phyloP scores from a whole-genome alignment of 768 basidiomycete species.

The Clitopilus passeckerianus region DNA sequence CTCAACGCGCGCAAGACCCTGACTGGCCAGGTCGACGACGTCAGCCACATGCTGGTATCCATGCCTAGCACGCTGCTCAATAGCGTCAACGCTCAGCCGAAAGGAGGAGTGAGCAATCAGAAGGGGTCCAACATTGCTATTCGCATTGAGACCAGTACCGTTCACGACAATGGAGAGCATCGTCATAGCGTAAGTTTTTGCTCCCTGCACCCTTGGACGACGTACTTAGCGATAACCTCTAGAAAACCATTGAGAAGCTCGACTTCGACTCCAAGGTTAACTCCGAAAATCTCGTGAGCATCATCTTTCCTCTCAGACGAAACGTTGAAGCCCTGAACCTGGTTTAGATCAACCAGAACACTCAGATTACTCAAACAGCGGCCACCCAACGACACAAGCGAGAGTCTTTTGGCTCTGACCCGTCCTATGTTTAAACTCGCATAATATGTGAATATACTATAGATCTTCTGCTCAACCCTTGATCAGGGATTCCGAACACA shows the following conservation, averaged over 20 bases:
- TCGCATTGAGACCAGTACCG: background rate
- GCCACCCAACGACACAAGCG: background rate
- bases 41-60: slow-evolving; percentile 26
- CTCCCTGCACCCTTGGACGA: background rate
- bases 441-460: background rate
- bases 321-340: background rate
- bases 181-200: background rate
- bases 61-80: slow-evolving; percentile 21
- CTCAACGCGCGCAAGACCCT: slow-evolving; percentile 41
- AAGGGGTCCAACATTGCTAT: background rate
- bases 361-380: background rate
- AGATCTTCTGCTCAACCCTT: background rate
- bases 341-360: background rate
- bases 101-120: background rate
- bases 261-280: background rate
- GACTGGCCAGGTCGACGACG: slow-evolving; percentile 20
- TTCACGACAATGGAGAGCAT: background rate
- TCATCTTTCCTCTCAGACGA: background rate
- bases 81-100: background rate
- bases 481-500: background rate
- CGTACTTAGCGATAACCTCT: background rate
- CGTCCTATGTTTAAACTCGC: background rate
- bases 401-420: background rate
- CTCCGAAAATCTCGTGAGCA: background rate
- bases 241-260: background rate